Conservation (phyloP, 1,284 basidiomycete genomes). For the Austroboletus rostrupii region DNA sequence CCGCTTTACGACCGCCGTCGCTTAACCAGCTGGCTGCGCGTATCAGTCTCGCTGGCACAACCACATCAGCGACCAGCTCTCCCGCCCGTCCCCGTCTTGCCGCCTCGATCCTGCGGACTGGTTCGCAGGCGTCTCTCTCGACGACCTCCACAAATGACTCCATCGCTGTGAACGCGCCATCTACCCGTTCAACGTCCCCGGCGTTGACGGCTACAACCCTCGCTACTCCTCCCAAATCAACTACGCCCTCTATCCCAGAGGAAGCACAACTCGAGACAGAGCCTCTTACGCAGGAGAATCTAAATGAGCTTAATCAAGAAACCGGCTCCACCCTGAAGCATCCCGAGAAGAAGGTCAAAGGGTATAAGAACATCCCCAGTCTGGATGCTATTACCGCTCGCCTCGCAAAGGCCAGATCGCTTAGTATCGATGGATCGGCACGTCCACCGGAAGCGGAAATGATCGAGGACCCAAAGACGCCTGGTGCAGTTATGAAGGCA, state of each 20-base stretch:
- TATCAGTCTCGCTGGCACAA: slow-evolving; percentile 45
- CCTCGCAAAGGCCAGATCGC: slow-evolving; percentile 59
- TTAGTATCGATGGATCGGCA: slow-evolving; percentile 68
- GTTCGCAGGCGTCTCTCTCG: slow-evolving; percentile 52
- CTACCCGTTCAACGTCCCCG: slow-evolving; percentile 48
- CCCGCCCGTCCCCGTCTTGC: slow-evolving; percentile 64
- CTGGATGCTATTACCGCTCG: slow-evolving; percentile 78
- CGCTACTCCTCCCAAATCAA: slow-evolving; percentile 46
- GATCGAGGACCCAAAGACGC: slow-evolving; percentile 76
- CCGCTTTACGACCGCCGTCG: slow-evolving; percentile 55
- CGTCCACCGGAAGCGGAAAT: slow-evolving; percentile 71
- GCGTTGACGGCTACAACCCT: slow-evolving; percentile 36
- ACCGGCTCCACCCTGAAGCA: slow-evolving; percentile 24
- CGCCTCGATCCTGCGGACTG: slow-evolving; percentile 66
- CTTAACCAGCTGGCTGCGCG: slow-evolving; percentile 76
- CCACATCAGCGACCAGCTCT: slow-evolving; percentile 31
- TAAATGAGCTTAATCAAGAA: slow-evolving; percentile 58
- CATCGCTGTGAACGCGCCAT: slow-evolving; percentile 55
- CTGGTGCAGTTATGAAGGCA: slow-evolving; percentile 66
- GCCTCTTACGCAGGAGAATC: slow-evolving; percentile 55
- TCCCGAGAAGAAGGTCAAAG: slow-evolving; percentile 48
- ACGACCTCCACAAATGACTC: slow-evolving; percentile 58
- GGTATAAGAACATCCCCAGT: slow-evolving; percentile 82
- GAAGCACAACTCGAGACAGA: slow-evolving; percentile 39
- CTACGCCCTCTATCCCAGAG: slow-evolving; percentile 39